Percentiles rank a stretch among this genome's conserved stretches.
These are phyloP conservation scores for Hondaea fermentalgiana DNA, from an alignment of 108 stramenopile species.

Conservation along the genomic window DNA sequence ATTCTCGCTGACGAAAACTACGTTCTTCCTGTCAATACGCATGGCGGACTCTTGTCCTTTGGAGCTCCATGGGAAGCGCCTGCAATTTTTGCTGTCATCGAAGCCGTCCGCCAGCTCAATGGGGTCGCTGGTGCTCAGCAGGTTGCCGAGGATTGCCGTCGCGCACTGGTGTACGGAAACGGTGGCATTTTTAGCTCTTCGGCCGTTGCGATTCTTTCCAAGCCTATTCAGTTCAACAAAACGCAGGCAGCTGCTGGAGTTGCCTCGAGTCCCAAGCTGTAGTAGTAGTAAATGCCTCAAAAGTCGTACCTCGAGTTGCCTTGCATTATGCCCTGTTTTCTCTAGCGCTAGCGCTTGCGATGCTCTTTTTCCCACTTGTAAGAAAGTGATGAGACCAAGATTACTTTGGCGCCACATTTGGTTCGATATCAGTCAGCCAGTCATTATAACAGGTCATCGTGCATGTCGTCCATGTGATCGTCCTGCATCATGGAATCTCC, in stretches of 20 bases:
- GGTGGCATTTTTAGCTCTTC: slow-evolving; percentile 45
- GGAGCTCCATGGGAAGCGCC: slow-evolving; percentile 48
- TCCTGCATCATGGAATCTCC: background rate
- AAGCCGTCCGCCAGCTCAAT: slow-evolving; percentile 30
- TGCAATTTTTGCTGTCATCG: slow-evolving; percentile 34
- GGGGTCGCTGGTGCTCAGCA: slow-evolving; percentile 28
- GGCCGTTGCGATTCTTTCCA: slow-evolving; percentile 40
- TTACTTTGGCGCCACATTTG: too few relatives aligned
- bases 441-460: background rate
- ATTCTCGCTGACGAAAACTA: slow-evolving; percentile 24
- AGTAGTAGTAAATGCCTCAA: too few relatives aligned
- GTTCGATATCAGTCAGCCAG: too few relatives aligned
- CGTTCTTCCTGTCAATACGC: slow-evolving; percentile 44
- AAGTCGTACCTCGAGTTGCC: too few relatives aligned
- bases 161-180: slow-evolving; percentile 46
- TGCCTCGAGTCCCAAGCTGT: too few relatives aligned
- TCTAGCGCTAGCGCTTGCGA: too few relatives aligned
- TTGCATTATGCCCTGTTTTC: too few relatives aligned
- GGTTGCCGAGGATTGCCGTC: slow-evolving; percentile 23
- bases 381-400: too few relatives aligned
- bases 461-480: background rate
- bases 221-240: background rate
- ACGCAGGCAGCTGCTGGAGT: too few relatives aligned
- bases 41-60: slow-evolving; percentile 42
- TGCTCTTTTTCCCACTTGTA: too few relatives aligned